Evolutionary conservation across 257 asterid species (phyloP).

Genomic region (Knoxia roxburghii): DNA sequence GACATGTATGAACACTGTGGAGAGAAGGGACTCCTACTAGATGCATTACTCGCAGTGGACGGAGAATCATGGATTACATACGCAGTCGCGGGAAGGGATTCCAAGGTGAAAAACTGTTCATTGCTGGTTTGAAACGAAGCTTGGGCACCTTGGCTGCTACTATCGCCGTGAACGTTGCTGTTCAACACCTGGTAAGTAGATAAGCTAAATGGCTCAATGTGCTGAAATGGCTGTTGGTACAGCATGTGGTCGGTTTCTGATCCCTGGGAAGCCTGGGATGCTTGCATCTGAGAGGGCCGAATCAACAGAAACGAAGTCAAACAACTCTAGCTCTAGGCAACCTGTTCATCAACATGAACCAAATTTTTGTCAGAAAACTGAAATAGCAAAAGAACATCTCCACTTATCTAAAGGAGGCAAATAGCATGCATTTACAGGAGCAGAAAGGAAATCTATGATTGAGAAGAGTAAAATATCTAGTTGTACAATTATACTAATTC

Average conservation of each 20-base stretch:
- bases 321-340: background rate
- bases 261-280: constrained; percentile 52
- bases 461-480: background rate
- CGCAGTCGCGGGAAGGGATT: constrained; percentile 62
- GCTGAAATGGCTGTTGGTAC: constrained; percentile 45
- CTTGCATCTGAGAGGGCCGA: constrained; percentile 42
- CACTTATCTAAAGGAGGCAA: background rate
- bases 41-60: constrained; percentile 52
- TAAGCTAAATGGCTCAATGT: constrained; percentile 32
- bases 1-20: constrained; percentile 68
- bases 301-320: background rate
- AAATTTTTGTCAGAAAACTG: background rate
- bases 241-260: constrained; percentile 39
- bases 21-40: constrained; percentile 68
- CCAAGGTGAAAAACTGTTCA: constrained; percentile 71
- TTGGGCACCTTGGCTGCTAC: constrained; percentile 48
- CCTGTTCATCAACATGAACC: background rate
- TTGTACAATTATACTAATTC: too few relatives aligned
- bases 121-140: constrained; percentile 42
- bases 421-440: background rate
- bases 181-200: constrained; percentile 48
- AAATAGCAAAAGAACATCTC: background rate
- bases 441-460: background rate
- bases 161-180: constrained; percentile 38
- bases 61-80: constrained; percentile 47